phyloP scores from a whole-genome alignment of 1,284 basidiomycete species.

The Ustilago nuda region DNA sequence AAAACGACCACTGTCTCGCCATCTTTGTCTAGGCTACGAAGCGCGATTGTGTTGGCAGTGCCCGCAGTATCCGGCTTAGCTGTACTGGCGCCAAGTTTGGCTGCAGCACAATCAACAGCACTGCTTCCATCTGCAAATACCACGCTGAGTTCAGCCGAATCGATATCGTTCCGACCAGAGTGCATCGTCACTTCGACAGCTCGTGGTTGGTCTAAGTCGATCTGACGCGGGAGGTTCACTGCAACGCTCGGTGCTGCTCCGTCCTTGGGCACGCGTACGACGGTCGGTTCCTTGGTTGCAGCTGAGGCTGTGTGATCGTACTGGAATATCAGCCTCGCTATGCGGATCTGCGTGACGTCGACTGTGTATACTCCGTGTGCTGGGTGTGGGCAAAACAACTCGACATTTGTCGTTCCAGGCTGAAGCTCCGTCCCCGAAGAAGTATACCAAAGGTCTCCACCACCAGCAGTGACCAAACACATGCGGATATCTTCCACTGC shows the following conservation, averaged over 20 bases:
- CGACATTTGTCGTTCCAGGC: slow-evolving; percentile 42
- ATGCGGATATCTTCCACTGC: slow-evolving; percentile 60
- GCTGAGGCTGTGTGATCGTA: slow-evolving; percentile 39
- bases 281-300: slow-evolving; percentile 11
- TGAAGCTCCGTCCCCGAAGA: slow-evolving; percentile 37
- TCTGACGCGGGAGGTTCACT: slow-evolving; percentile 34
- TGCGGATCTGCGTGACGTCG: slow-evolving; percentile 61
- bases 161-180: slow-evolving; percentile 52
- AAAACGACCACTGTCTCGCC: slow-evolving; percentile 19
- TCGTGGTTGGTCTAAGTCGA: slow-evolving; percentile 54
- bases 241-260: slow-evolving; percentile 45
- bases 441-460: slow-evolving; percentile 58
- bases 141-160: slow-evolving; percentile 39
- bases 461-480: slow-evolving; percentile 47
- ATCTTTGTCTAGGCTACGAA: slow-evolving; percentile 10
- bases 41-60: background rate
- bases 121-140: slow-evolving; percentile 9
- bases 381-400: slow-evolving; percentile 52
- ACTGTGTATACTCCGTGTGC: slow-evolving; percentile 57
- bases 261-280: slow-evolving; percentile 60
- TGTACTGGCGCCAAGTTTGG: background rate
- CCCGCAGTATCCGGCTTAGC: background rate
- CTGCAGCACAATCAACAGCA: slow-evolving; percentile 12
- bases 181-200: slow-evolving; percentile 43
- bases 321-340: slow-evolving; percentile 58